A percentile compares a stretch with the other conserved stretches of the same genome.
Conservation (phyloP, 768 basidiomycete genomes). For the Naematelia encephala region DNA sequence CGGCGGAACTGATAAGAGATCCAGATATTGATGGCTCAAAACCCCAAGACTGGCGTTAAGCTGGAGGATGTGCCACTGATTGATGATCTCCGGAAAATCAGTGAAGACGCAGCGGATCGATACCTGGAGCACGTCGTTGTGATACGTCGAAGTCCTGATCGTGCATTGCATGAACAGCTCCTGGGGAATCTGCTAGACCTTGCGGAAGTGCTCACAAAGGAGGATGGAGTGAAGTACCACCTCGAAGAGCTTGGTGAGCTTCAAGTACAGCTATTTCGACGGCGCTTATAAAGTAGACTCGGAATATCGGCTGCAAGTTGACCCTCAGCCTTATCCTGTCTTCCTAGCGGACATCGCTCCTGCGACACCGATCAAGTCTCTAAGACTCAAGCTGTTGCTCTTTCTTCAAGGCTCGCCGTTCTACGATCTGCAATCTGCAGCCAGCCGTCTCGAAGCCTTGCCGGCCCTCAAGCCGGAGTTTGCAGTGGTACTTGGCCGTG, state of each 20-base stretch:
- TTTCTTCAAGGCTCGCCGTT: conserved; percentile 73
- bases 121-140: conserved; percentile 81
- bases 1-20: background rate
- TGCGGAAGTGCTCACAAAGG: conserved; percentile 28
- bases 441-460: conserved; percentile 56
- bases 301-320: conserved; percentile 35
- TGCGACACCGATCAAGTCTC: conserved; percentile 68
- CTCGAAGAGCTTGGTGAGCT: conserved; percentile 46
- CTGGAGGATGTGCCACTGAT: conserved; percentile 63
- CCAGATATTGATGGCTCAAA: conserved; percentile 63
- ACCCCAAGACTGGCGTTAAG: conserved; percentile 60
- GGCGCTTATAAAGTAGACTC: conserved; percentile 25
- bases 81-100: conserved; percentile 60
- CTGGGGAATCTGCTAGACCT: conserved; percentile 58
- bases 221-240: conserved; percentile 57
- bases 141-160: conserved; percentile 63
- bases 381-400: conserved; percentile 69
- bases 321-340: conserved; percentile 47
- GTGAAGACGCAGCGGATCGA: conserved; percentile 62
- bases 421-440: conserved; percentile 61
- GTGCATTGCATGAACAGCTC: conserved; percentile 66
- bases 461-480: conserved; percentile 67
- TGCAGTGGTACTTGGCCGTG: conserved; percentile 77
- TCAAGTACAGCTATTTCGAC: background rate
- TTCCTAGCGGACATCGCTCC: conserved; percentile 83